A percentile compares a stretch with the other conserved stretches of the same genome.
Evolutionary conservation across 2,329 filamentous ascomycete genomes (phyloP).

Genomic region (Penicillium sp.): DNA sequence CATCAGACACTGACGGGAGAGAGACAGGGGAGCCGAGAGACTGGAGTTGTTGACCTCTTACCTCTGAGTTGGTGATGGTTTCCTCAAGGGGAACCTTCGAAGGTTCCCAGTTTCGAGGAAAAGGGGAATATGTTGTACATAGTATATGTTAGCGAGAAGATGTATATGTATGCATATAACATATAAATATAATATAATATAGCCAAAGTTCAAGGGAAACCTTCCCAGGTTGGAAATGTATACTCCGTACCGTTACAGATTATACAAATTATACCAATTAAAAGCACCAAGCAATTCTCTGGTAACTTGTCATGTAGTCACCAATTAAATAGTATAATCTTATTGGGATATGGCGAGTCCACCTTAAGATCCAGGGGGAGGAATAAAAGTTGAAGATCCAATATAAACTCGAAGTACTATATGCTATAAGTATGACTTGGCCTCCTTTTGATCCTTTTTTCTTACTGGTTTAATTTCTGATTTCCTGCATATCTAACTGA

Average conservation of each 20-base stretch:
- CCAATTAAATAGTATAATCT: not conserved
- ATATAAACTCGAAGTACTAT: not conserved
- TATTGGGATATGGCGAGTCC: conserved; percentile 1
- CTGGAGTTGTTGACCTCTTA: not conserved
- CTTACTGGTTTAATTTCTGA: not conserved
- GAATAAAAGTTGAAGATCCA: conserved; percentile 1
- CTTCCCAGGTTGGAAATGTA: no score
- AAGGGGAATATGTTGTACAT: not conserved
- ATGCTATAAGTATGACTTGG: not conserved
- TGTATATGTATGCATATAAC: not conserved
- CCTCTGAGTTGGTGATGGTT: not conserved
- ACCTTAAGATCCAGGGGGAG: not conserved
- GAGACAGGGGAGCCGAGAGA: conserved; percentile 7
- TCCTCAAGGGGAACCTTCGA: not conserved
- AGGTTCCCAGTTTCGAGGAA: not conserved
- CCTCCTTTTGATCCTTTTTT: not conserved
- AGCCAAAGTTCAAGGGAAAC: not conserved
- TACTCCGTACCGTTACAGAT: no score
- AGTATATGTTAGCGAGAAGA: not conserved
- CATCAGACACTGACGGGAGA: not conserved
- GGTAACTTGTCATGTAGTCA: not conserved
- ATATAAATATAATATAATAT: not conserved
- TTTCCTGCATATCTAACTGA: not conserved
- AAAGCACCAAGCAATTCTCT: not conserved
- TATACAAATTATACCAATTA: not conserved